Conservation (phyloP, 345 rosid genomes). For the Draba incana region DNA sequence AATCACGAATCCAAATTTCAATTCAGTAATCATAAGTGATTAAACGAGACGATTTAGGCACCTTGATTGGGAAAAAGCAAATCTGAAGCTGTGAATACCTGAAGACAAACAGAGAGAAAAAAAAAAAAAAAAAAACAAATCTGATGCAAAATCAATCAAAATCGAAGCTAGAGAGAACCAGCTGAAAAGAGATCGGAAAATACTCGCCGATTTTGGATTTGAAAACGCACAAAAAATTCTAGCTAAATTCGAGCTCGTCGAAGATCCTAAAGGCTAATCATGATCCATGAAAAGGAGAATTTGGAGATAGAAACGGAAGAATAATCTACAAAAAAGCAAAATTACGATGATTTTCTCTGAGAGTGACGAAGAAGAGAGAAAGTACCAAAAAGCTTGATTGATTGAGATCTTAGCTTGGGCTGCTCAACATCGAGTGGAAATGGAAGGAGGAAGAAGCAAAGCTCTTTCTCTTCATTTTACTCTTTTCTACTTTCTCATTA, state of each 20-base stretch:
- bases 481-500: constrained; percentile 14
- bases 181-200: constrained; percentile 10
- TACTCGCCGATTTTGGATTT: neutral
- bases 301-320: neutral
- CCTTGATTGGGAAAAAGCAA: neutral
- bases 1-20: neutral
- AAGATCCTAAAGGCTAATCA: constrained; percentile 17
- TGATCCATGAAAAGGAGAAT: constrained; percentile 15
- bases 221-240: neutral
- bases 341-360: neutral
- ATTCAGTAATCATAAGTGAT: too few relatives aligned
- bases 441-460: constrained; percentile 32
- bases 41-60: neutral
- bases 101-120: too few relatives aligned
- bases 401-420: constrained; percentile 30
- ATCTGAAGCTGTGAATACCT: constrained; percentile 4
- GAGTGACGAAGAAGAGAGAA: neutral
- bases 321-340: neutral
- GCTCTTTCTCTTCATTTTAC: constrained; percentile 26
- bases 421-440: constrained; percentile 26
- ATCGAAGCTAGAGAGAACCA: neutral
- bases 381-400: constrained; percentile 11
- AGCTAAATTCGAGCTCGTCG: neutral
- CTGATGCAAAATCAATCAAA: constrained; percentile 2
- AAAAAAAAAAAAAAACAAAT: constrained; percentile 1